Evolutionary conservation across 441 rosid genomes (phyloP), one percentile per base, ranked within the genome.

Genomic region (Codiaeum variegatum): DNA sequence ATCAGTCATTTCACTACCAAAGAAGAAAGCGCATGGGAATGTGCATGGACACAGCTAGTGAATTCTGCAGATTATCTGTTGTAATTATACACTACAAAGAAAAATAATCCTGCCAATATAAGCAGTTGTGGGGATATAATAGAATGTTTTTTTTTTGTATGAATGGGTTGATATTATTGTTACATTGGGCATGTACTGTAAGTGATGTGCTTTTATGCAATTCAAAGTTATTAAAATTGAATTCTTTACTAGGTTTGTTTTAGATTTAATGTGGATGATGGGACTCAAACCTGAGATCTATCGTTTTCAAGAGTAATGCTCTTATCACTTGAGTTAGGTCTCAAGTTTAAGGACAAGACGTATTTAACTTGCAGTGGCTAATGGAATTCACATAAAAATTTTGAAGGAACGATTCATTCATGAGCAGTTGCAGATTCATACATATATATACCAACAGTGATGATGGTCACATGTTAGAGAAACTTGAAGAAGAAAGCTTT

Each of bases 11-110:
- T 75, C 72, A 44, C 69, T 79, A 58, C 80, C 83, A 51, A 78
- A 71, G 80, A 87, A 74, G 70, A 82, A 79, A 56, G 78, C 81
- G 38, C 87, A 56, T n/a, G 91, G 88, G 73, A 87, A 88, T 80
- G 85, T 47, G 51, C 26, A 28, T 76, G 13, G 61, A 66, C 54
- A 49, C 62, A 18, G 62, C 47, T 49, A 29, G 59, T 36, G 72
- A 54, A 54, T 29, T 52, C 38, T 38, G 72, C 46, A 44, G 73
- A 70, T 56, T 66, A 28, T 47, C 19, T 38, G 58, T 58, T 73
- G 81, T 78, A 69, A 72, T 73, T 60, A 55, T 70, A 76, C 62
- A 52, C 52, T 26, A 32, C 36, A 62, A 32, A 67, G 69, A 71
- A 69, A 61, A 49, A 69, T 56, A 68, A 66, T 61, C 51, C 12